These are phyloP conservation scores for Pseudotulostoma volvatum DNA, from an alignment of 495 filamentous ascomycete species.

Conservation along the genomic window DNA sequence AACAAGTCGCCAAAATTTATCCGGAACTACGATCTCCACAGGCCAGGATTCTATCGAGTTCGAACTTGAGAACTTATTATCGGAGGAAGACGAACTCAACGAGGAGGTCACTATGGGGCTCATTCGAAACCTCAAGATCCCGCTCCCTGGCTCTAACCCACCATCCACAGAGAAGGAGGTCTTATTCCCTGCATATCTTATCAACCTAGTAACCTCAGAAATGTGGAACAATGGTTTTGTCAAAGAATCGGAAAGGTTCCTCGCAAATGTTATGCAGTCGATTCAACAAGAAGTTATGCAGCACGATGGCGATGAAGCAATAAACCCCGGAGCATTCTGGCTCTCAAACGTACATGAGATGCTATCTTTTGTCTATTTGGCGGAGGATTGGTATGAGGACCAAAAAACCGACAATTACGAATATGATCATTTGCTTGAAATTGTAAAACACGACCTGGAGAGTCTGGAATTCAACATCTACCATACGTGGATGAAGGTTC, in stretches of 20 bases:
- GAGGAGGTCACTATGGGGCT: slow-evolving; percentile 92
- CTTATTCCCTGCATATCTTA: slow-evolving; percentile 93
- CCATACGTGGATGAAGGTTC: slow-evolving; percentile 99
- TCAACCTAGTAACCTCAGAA: slow-evolving; percentile 96
- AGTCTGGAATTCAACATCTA: slow-evolving; percentile 99
- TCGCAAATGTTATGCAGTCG: slow-evolving; percentile 98
- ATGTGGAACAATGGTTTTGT: slow-evolving; percentile 99
- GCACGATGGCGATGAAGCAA: slow-evolving; percentile 89
- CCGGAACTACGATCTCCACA: slow-evolving; percentile 57
- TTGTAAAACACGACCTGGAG: slow-evolving; percentile 97
- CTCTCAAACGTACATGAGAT: slow-evolving; percentile 98
- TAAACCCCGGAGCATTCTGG: slow-evolving; percentile 98
- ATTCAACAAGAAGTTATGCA: slow-evolving; percentile 99
- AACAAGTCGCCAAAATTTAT: slow-evolving; percentile 44
- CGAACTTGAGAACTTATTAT: slow-evolving; percentile 82
- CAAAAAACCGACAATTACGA: slow-evolving; percentile 99
- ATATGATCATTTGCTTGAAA: slow-evolving; percentile 93
- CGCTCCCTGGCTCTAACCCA: slow-evolving; percentile 63
- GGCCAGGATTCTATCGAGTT: slow-evolving; percentile 75
- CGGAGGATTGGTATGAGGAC: slow-evolving; percentile 98
- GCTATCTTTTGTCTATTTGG: slow-evolving; percentile 98
- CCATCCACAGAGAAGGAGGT: slow-evolving; percentile 96
- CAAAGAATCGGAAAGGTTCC: slow-evolving; percentile 96
- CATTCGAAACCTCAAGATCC: slow-evolving; percentile 92
- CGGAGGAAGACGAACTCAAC: slow-evolving; percentile 88